A percentile compares a stretch with the other conserved stretches of the same genome.
Conservation (phyloP, 2,329 filamentous ascomycete genomes). For the Pyrenophora tritici-repentis region DNA sequence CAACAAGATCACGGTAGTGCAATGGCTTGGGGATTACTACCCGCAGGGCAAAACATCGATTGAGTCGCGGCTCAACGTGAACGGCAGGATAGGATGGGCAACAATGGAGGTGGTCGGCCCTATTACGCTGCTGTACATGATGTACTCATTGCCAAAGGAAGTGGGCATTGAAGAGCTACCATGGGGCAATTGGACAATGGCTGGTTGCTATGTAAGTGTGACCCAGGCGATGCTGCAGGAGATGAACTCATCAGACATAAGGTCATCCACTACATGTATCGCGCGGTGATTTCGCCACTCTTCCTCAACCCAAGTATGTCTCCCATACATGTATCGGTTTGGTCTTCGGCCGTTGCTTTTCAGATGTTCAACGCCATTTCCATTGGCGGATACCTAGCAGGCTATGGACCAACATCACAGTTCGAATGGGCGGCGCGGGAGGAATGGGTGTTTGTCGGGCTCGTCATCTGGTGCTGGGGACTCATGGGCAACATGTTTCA, state of each 20-base stretch:
- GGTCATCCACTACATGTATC: conserved; percentile 87
- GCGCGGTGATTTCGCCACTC: conserved; percentile 80
- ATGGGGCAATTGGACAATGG: conserved; percentile 78
- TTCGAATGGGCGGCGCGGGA: conserved; percentile 56
- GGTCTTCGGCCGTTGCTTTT: conserved; percentile 68
- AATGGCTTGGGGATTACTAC: conserved; percentile 79
- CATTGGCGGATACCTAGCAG: conserved; percentile 80
- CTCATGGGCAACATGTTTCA: conserved; percentile 83
- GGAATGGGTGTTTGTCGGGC: conserved; percentile 62
- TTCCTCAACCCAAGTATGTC: conserved; percentile 88
- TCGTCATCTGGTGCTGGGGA: conserved; percentile 76
- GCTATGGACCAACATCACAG: conserved; percentile 72
- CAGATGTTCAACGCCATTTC: conserved; percentile 80
- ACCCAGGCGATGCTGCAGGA: background rate
- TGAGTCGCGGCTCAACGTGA: conserved; percentile 76
- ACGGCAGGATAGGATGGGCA: conserved; percentile 84
- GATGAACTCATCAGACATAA: conserved; percentile 38
- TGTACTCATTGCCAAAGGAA: conserved; percentile 68
- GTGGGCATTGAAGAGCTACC: conserved; percentile 65
- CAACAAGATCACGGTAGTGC: conserved; percentile 68
- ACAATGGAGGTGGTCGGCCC: conserved; percentile 85
- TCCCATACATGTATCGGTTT: conserved; percentile 76
- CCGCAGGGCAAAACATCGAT: conserved; percentile 91
- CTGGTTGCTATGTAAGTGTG: conserved; percentile 63
- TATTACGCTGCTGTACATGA: conserved; percentile 76